phyloP scores from a whole-genome alignment of 1,139 yeast genomes.

The Geotrichum bryndzae region DNA sequence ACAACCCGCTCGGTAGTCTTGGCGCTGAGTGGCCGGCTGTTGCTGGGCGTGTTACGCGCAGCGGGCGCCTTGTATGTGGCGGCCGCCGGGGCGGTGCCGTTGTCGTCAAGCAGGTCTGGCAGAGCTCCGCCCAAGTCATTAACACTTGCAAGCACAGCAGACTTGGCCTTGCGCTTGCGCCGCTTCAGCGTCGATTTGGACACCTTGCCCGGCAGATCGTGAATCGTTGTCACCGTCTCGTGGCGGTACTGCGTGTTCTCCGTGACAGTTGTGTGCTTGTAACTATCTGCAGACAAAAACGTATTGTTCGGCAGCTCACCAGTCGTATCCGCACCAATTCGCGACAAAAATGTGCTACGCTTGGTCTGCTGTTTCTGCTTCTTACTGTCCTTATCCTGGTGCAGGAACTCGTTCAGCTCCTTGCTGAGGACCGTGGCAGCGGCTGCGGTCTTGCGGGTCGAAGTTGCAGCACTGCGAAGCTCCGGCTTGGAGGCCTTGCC shows the following conservation, averaged over 20 bases:
- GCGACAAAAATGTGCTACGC: slow-evolving; percentile 18
- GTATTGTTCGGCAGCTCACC: slow-evolving; percentile 2
- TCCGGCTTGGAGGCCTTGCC: background rate
- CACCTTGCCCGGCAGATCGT: slow-evolving; percentile 11
- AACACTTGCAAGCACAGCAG: slow-evolving; percentile 30
- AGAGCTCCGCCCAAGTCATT: slow-evolving; percentile 30
- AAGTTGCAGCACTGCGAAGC: background rate
- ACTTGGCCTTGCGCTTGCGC: slow-evolving; percentile 26
- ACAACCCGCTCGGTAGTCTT: slow-evolving; percentile 32
- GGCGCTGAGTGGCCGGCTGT: slow-evolving; percentile 27
- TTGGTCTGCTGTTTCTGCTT: slow-evolving; percentile 29
- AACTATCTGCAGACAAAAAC: slow-evolving; percentile 13
- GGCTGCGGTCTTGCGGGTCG: background rate
- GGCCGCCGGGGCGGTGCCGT: slow-evolving; percentile 15
- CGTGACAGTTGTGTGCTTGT: slow-evolving; percentile 17
- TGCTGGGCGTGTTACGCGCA: slow-evolving; percentile 19
- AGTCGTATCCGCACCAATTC: slow-evolving; percentile 17
- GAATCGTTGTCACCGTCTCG: slow-evolving; percentile 18
- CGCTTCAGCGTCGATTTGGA: slow-evolving; percentile 30
- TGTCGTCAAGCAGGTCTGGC: slow-evolving; percentile 24
- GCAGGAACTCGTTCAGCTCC: slow-evolving; percentile 25
- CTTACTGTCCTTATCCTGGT: slow-evolving; percentile 27
- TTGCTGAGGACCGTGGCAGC: slow-evolving; percentile 17
- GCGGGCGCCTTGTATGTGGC: slow-evolving; percentile 16
- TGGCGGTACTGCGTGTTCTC: slow-evolving; percentile 11